Evolutionary conservation across 768 basidiomycete genomes (phyloP).

Genomic region (Psilocybe tampanensis): DNA sequence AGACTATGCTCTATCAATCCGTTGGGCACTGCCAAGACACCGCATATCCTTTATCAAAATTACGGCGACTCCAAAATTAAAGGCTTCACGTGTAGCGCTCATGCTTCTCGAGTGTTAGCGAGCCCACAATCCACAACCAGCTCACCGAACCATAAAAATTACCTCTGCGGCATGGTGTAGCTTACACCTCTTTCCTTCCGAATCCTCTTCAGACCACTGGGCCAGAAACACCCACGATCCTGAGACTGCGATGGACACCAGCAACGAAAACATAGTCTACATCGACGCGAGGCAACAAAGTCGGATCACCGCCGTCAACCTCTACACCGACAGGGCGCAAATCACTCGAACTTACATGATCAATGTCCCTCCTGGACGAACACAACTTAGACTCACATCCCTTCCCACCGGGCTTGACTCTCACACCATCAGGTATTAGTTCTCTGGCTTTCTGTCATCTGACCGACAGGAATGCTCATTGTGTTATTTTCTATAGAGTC

Average conservation of each 20-base stretch:
- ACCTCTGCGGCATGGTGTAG: no score
- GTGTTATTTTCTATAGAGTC: slow-evolving; percentile 27
- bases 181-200: no score
- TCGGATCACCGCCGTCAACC: slow-evolving; percentile 30
- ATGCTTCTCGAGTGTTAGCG: no score
- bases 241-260: not conserved
- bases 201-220: no score
- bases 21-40: no score
- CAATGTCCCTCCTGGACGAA: slow-evolving; percentile 34
- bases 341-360: slow-evolving; percentile 33
- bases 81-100: no score
- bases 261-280: not conserved
- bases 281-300: slow-evolving; percentile 27
- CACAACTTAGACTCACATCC: slow-evolving; percentile 35
- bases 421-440: slow-evolving; percentile 36
- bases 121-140: no score
- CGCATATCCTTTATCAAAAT: no score
- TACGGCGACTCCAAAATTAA: no score
- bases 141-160: no score
- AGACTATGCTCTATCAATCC: no score
- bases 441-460: not conserved
- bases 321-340: slow-evolving; percentile 36
- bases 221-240: not conserved
- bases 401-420: slow-evolving; percentile 36
- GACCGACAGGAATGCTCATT: not conserved